Evolutionary conservation across 768 basidiomycete genomes (phyloP).

Genomic region (Phlegmacium glaucopus): DNA sequence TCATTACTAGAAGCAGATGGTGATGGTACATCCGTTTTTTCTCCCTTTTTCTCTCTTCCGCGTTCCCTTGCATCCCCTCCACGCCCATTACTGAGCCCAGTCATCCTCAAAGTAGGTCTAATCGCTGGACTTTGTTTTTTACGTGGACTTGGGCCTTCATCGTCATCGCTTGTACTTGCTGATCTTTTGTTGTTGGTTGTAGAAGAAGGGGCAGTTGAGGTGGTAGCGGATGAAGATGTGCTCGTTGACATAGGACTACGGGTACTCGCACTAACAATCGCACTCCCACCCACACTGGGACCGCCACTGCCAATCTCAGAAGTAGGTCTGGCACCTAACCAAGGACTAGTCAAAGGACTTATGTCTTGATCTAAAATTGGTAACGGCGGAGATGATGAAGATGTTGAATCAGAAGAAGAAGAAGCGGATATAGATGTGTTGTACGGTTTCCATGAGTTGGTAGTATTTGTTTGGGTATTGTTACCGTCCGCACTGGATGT

Average conservation of each 20-base stretch:
- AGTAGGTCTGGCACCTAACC: constrained; percentile 57
- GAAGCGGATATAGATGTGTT: too few species aligned
- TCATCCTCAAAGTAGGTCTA: constrained; percentile 17
- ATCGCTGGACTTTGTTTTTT: constrained; percentile 56
- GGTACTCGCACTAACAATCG: too few species aligned
- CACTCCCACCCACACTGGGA: neutral
- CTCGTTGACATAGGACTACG: neutral
- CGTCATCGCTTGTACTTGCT: constrained; percentile 56
- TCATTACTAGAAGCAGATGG: too few species aligned
- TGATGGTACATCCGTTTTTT: neutral
- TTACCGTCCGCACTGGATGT: neutral
- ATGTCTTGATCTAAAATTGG: constrained; percentile 68
- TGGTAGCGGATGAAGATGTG: too few species aligned
- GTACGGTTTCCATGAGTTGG: neutral
- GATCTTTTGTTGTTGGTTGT: constrained; percentile 44
- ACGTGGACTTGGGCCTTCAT: constrained; percentile 36
- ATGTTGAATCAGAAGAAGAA: neutral
- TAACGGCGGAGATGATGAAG: constrained; percentile 22
- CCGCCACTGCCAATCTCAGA: neutral
- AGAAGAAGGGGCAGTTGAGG: neutral
- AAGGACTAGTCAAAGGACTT: constrained; percentile 78
- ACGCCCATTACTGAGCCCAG: constrained; percentile 1
- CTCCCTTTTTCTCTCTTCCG: neutral
- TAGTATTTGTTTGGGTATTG: neutral
- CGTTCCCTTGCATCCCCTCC: constrained; percentile 2